phyloP scores from a whole-genome alignment of 371 early-diverging fungal species.

The Haplosporangium sp. region DNA sequence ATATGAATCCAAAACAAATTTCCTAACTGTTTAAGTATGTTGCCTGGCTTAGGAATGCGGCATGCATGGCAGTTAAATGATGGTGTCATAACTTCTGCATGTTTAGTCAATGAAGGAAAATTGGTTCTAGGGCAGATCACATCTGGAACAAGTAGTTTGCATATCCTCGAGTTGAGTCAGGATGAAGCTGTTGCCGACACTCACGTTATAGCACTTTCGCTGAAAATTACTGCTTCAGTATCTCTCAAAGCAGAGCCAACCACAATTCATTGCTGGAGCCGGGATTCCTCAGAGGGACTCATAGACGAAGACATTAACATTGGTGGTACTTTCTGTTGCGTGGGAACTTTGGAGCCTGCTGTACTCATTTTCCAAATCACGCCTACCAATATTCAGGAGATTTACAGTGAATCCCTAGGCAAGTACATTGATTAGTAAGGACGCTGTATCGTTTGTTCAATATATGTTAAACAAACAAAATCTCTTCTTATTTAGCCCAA shows the following conservation, averaged over 20 bases:
- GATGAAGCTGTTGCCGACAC: neutral
- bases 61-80: slow-evolving; percentile 6
- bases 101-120: slow-evolving; percentile 22
- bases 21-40: neutral
- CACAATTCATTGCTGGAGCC: slow-evolving; percentile 38
- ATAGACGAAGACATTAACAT: neutral
- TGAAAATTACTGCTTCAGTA: slow-evolving; percentile 8
- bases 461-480: neutral
- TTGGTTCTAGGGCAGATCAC: slow-evolving; percentile 29
- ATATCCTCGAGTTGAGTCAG: slow-evolving; percentile 21
- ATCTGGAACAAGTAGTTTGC: slow-evolving; percentile 15
- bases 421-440: neutral
- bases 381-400: slow-evolving; percentile 8
- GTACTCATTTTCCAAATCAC: slow-evolving; percentile 24
- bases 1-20: neutral
- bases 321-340: slow-evolving; percentile 18
- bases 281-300: neutral
- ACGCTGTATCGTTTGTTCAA: neutral
- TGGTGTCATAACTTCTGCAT: slow-evolving; percentile 26
- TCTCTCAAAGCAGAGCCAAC: slow-evolving; percentile 32
- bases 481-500: slow-evolving; percentile 12
- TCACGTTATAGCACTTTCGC: neutral
- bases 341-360: slow-evolving; percentile 46
- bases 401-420: slow-evolving; percentile 40
- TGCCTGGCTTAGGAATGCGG: slow-evolving; percentile 7